Conservation (phyloP, 2,329 filamentous ascomycete species). For the Fusarium sp. region DNA sequence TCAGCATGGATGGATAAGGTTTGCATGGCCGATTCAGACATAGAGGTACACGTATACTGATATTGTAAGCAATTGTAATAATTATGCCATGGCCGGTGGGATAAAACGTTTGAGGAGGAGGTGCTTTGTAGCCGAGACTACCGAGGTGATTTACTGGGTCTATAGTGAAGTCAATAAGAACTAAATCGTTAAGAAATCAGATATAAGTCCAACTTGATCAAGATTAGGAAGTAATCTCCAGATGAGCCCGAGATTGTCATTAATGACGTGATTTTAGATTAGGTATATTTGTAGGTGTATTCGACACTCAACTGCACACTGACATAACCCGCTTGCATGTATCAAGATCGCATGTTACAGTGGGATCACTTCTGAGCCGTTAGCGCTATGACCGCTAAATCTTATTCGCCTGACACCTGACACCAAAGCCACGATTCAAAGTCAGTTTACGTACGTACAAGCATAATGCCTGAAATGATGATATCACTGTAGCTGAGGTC, state of each 20-base stretch:
- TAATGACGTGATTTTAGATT: too few species aligned
- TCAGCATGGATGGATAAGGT: background rate
- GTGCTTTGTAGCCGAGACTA: background rate
- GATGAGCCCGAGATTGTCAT: too few species aligned
- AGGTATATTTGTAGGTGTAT: background rate
- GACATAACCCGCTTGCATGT: background rate
- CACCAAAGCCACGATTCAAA: background rate
- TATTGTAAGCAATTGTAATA: constrained; percentile 16
- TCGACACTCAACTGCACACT: background rate
- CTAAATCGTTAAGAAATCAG: background rate
- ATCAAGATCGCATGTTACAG: background rate
- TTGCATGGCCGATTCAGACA: constrained; percentile 1
- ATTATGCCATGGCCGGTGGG: background rate
- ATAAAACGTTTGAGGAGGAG: constrained; percentile 10
- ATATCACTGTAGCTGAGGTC: background rate
- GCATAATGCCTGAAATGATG: background rate
- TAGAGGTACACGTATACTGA: background rate
- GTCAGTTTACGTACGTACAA: background rate
- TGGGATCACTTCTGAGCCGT: background rate
- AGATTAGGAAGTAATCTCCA: too few species aligned
- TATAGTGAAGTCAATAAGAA: background rate
- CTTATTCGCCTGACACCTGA: background rate
- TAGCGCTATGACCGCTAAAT: background rate
- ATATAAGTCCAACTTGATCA: too few species aligned
- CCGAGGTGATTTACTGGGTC: constrained; percentile 4